Evolutionary conservation across 2,329 filamentous ascomycete species (phyloP).

Genomic region (Colletotrichum chrysophilum): DNA sequence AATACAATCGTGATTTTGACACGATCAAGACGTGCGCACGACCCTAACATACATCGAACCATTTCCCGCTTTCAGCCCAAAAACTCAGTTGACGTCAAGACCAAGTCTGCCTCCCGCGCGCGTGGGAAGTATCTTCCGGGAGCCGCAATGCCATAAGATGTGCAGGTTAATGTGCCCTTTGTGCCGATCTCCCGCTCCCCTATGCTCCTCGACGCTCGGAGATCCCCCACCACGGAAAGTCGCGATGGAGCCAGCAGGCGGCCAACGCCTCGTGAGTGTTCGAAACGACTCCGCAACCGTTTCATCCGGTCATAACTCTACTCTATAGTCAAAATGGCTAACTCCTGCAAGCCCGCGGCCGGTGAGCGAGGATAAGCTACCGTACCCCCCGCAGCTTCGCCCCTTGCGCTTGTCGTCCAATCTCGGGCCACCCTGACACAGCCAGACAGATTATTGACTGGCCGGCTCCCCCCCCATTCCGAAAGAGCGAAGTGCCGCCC

Average conservation of each 20-base stretch:
- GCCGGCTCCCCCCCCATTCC: background rate
- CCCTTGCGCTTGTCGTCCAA: background rate
- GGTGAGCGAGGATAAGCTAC: background rate
- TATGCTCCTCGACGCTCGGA: background rate
- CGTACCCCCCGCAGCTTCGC: background rate
- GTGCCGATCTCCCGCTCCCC: slow-evolving; percentile 9
- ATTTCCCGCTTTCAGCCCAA: background rate
- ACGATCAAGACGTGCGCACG: background rate
- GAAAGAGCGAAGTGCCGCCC: background rate
- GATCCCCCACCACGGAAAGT: background rate
- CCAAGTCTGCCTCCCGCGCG: background rate
- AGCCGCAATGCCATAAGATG: background rate
- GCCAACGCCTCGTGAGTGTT: background rate
- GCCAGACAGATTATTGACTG: background rate
- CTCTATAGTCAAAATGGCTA: background rate
- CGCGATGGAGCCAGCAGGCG: background rate
- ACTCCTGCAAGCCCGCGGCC: background rate
- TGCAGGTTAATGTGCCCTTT: background rate
- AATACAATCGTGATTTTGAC: background rate
- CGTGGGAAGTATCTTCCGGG: background rate
- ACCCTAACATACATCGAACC: background rate
- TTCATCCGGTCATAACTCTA: slow-evolving; percentile 3
- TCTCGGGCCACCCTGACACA: background rate
- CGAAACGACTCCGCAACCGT: slow-evolving; percentile 14
- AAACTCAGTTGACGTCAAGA: background rate